Base-by-base conservation (phyloP, 1,284 basidiomycete species). In the Boletus calvinii region DNA sequence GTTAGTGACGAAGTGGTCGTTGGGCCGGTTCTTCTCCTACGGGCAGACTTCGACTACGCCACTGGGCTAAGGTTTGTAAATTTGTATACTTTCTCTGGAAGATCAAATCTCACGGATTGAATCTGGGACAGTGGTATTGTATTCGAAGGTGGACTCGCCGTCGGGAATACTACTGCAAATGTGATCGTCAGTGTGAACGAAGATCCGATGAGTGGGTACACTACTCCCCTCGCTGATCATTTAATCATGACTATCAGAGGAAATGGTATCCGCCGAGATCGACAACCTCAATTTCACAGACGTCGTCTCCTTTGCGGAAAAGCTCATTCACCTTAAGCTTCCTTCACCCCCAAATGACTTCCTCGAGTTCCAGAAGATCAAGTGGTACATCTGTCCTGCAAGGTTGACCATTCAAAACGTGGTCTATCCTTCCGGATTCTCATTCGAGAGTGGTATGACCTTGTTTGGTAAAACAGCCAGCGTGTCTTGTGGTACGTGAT, bases 301-400 rank as follows among this genome's bases (percentile, higher is more conserved):
- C 26, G 15, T 56, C 12, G 43, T 56, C 37, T 30, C 47, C 18
- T 55, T 56, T 30, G 53, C 39, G 18, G 47, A 55, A 31, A 56
- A 39, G 24, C 43, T 56, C 5, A 35, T 55, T 7, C 47, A 36
- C 9, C 22, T 46, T n/a, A 22, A 24, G 9, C 35, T 56, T 26
- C 44, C 53, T 12, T 38, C 39, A 9, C 54, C 53, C 7, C 54
- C 43, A 13, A 42, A 39, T 4, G 43, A 55, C 42, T 55, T 55
- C 34, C 54, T 55, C 30, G 42, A 46, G 29, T 55, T 55, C 24
- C 10, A 55, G 17, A 39, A 37, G 18, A 3, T 55, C 35, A 50
- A 35, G 38, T 7, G 49, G 13, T 50, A 34, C 31, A 35, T 55
- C 17, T 46, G 43, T 26, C 54, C 53, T 3, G 34, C 22, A 9